Percentiles rank a stretch among this genome's conserved stretches.
Evolutionary conservation across 208 protist species (phyloP).

Genomic region (Acanthamoeba royreba): DNA sequence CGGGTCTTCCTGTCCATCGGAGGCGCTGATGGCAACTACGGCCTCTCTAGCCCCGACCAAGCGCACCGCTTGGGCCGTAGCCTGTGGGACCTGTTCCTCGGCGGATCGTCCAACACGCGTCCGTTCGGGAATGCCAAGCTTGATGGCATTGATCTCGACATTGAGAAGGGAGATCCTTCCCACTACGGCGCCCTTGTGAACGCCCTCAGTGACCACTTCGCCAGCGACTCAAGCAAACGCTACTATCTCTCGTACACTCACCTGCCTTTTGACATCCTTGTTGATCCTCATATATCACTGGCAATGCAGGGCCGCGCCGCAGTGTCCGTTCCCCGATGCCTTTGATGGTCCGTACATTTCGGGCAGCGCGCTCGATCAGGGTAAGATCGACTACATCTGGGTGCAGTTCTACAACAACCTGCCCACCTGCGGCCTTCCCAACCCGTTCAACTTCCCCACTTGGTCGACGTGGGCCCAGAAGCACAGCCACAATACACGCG

Average conservation of each 20-base stretch:
- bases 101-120: not conserved
- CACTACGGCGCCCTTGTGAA: constrained; percentile 41
- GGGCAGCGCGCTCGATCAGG: not conserved
- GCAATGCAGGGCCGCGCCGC: not conserved
- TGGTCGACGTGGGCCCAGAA: constrained; percentile 31
- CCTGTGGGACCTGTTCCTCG: constrained; percentile 60
- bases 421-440: not conserved
- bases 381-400: constrained; percentile 44
- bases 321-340: constrained; percentile 63
- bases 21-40: constrained; percentile 42
- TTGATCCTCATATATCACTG: not conserved
- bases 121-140: constrained; percentile 51
- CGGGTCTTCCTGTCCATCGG: constrained; percentile 31
- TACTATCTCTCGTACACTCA: not conserved
- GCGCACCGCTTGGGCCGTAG: not conserved
- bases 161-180: constrained; percentile 28
- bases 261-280: not conserved
- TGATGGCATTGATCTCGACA: constrained; percentile 59
- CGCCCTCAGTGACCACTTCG: not conserved
- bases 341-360: not conserved
- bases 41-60: not conserved
- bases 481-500: not conserved
- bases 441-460: not conserved
- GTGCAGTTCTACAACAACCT: constrained; percentile 63
- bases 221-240: not conserved